These are phyloP conservation scores for Termitomyces sp. DNA, from an alignment of 768 basidiomycete genomes.

Conservation along the genomic window DNA sequence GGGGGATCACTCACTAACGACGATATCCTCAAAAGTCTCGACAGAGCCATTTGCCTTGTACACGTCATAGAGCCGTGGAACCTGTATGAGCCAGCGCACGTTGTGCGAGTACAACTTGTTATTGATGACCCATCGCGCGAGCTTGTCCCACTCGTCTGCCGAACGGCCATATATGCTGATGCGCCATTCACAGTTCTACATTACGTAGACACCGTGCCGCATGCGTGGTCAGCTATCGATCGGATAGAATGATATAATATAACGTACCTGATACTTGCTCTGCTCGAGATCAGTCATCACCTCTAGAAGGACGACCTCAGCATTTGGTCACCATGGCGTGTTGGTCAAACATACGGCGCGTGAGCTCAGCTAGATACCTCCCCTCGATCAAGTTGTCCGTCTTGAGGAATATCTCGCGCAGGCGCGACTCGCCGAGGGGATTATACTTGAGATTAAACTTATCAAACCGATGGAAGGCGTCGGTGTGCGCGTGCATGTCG, in stretches of 20 bases:
- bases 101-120: slow-evolving; percentile 95
- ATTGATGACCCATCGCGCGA: slow-evolving; percentile 94
- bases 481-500: slow-evolving; percentile 98
- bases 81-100: slow-evolving; percentile 95
- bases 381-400: slow-evolving; percentile 95
- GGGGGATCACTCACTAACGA: slow-evolving; percentile 51
- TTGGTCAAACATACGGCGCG: slow-evolving; percentile 53
- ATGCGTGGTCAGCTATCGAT: no score
- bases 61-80: slow-evolving; percentile 91
- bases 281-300: slow-evolving; percentile 97
- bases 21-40: slow-evolving; percentile 84
- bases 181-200: slow-evolving; percentile 95
- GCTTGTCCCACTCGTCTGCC: slow-evolving; percentile 90
- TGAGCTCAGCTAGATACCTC: slow-evolving; percentile 90
- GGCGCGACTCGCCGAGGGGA: slow-evolving; percentile 37
- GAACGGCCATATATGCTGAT: slow-evolving; percentile 91
- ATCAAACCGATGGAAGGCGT: slow-evolving; percentile 98
- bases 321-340: background rate
- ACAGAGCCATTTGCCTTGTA: slow-evolving; percentile 88
- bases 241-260: no score
- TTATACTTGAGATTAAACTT: slow-evolving; percentile 98
- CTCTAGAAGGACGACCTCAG: slow-evolving; percentile 46
- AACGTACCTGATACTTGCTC: slow-evolving; percentile 88
- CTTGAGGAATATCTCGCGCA: slow-evolving; percentile 94
- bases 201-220: no score